Percentiles rank a stretch among this genome's conserved stretches.
Conservation (phyloP, 345 rosid genomes). For the Gossypium sturtianum region DNA sequence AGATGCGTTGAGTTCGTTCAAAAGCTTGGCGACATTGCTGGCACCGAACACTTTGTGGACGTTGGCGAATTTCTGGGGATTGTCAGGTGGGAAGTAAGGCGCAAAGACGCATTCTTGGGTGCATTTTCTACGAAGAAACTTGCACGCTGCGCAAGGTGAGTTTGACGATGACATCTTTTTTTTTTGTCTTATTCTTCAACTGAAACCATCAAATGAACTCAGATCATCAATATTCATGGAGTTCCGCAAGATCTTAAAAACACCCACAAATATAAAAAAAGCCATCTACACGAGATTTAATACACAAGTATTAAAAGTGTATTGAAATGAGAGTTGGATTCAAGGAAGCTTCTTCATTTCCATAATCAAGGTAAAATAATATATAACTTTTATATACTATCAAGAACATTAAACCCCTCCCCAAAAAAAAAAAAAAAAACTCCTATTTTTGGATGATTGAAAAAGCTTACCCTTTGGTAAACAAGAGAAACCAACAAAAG, state of each 20-base stretch:
- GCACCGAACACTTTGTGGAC: conserved; percentile 68
- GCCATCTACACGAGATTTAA: neutral
- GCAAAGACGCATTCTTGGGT: conserved; percentile 79
- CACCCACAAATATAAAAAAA: neutral
- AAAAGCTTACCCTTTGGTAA: neutral
- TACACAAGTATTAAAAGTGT: neutral
- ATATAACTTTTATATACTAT: too few relatives aligned
- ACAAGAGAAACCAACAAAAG: neutral
- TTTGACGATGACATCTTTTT: conserved; percentile 51
- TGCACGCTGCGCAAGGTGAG: conserved; percentile 83
- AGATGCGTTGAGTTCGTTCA: conserved; percentile 44
- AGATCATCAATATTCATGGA: neutral
- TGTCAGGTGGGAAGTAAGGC: conserved; percentile 75
- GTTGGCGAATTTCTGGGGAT: conserved; percentile 54
- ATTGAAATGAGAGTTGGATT: conserved; percentile 1
- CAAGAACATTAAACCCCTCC: too few relatives aligned
- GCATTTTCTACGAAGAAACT: conserved; percentile 65
- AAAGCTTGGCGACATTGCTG: conserved; percentile 70
- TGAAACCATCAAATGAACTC: neutral
- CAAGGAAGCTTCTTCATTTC: conserved; percentile 3
- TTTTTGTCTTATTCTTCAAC: neutral
- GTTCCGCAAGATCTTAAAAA: neutral
- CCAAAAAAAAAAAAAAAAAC: neutral
- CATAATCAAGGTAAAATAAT: neutral
- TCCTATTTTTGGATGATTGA: neutral